phyloP scores from a whole-genome alignment of 805 yeast genomes.

The Kuraishia borneana region DNA sequence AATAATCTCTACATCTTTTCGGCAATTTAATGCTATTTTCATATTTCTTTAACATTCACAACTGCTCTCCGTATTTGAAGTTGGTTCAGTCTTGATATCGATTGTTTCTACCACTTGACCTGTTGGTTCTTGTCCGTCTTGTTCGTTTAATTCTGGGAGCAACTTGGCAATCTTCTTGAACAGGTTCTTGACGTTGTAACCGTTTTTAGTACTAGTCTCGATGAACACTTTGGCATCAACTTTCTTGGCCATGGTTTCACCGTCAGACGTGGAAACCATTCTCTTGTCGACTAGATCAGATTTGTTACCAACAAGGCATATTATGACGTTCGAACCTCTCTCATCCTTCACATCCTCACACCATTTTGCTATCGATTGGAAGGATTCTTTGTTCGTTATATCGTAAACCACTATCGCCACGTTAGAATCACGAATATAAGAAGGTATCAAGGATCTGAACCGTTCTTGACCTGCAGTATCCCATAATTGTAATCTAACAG shows the following conservation, averaged over 20 bases:
- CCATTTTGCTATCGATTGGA: conserved; percentile 83
- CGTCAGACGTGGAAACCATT: conserved; percentile 76
- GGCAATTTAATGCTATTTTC: conserved; percentile 33
- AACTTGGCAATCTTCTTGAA: conserved; percentile 87
- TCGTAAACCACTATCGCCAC: conserved; percentile 98
- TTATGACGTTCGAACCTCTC: conserved; percentile 79
- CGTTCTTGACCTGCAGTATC: conserved; percentile 98
- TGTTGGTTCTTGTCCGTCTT: conserved; percentile 20
- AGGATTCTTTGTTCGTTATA: conserved; percentile 76
- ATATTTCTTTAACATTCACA: conserved; percentile 2
- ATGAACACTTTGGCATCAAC: conserved; percentile 72
- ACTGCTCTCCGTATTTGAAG: conserved; percentile 1
- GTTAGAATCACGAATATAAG: conserved; percentile 89
- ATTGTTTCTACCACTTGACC: conserved; percentile 8
- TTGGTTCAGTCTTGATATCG: conserved; percentile 1
- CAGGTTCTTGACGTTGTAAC: conserved; percentile 82
- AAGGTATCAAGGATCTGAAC: conserved; percentile 88
- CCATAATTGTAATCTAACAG: conserved; percentile 92
- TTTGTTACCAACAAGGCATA: conserved; percentile 89
- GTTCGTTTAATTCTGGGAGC: conserved; percentile 62
- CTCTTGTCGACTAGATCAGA: conserved; percentile 72
- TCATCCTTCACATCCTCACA: conserved; percentile 89
- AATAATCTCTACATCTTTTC: conserved; percentile 84
- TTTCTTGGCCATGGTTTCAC: conserved; percentile 61
- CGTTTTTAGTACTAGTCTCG: conserved; percentile 92